Conservation (phyloP, 148 eudicot species). For the Camellia sinensis region DNA sequence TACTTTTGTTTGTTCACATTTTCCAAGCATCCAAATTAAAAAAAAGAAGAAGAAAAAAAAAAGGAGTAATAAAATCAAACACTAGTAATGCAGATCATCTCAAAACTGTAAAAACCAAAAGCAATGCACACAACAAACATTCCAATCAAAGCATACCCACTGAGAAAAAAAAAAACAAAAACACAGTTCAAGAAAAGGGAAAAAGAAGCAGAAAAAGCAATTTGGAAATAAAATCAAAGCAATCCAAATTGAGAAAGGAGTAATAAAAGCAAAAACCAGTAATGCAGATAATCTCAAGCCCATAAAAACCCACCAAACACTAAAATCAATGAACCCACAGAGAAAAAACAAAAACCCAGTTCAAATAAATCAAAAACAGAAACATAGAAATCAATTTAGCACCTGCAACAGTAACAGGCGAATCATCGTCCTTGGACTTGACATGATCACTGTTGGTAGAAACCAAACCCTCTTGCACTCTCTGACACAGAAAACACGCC, state of each 20-base stretch:
- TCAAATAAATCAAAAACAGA: background rate
- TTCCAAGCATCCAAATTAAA: background rate
- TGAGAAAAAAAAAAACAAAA: constrained; percentile 7
- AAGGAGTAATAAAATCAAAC: background rate
- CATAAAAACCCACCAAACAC: background rate
- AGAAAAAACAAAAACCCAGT: constrained; percentile 19
- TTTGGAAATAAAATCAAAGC: background rate
- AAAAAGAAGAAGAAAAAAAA: too few species aligned
- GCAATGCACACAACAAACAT: constrained; percentile 5
- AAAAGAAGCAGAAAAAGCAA: background rate
- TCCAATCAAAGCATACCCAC: background rate
- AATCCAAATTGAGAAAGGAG: background rate
- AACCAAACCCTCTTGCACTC: constrained; percentile 56
- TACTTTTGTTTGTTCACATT: background rate
- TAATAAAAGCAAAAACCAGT: background rate
- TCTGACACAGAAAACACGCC: constrained; percentile 70
- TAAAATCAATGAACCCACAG: background rate
- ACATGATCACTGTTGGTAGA: constrained; percentile 45
- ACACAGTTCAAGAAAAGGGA: constrained; percentile 14
- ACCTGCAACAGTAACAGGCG: constrained; percentile 94
- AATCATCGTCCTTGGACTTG: constrained; percentile 74
- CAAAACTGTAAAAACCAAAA: background rate
- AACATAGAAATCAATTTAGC: background rate
- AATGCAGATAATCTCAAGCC: background rate
- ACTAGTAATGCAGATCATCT: background rate